Evolutionary conservation across 495 filamentous ascomycete genomes (phyloP), one percentile per base, ranked within the genome.

Genomic region (Articulospora tetracladia): DNA sequence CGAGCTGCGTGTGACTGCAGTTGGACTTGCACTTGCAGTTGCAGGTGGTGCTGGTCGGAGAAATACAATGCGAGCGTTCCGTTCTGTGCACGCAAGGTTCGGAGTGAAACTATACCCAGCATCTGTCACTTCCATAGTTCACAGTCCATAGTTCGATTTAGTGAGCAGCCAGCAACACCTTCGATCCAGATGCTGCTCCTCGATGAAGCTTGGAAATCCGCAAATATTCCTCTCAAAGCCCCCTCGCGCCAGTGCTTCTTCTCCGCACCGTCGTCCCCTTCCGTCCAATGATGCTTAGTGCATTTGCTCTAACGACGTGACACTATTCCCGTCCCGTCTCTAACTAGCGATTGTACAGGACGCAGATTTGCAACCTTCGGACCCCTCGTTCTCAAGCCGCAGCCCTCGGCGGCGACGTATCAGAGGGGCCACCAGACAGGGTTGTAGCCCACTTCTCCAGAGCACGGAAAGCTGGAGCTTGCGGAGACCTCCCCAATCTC

Each of bases 361-460:
- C n/a, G 39, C 39, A 44, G 39, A 3, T 44, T 44, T 44, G 8
- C 39, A 44, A 44, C 39, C n/a, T 44, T 44, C n/a, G 6, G 4
- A 6, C 30, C 30, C 30, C 30, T 32, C 13, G 30, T 13, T n/a
- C 30, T 13, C 30, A 32, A 4, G 30, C 30, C 30, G 4, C 39
- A 44, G 39, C 3, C 39, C 17, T 44, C 39, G n/a, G 15, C 30
- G 39, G 17, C 11, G n/a, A 12, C 17, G 39, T 44, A 44, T 44
- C 39, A 17, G n/a, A 44, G 8, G 39, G 39, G 39, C 8, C 17
- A 82, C 26, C 11, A 39, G 44, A 49, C 55, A 58, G 55, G 55
- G 48, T 15, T 59, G 53, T 47, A 59, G 30, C 57, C 57, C 57
- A 59, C 57, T 59, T 59, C 57, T 59, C 57, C 57, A 59, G 57